phyloP scores from a whole-genome alignment of 2,329 filamentous ascomycete species.

The Neofusicoccum sp. region DNA sequence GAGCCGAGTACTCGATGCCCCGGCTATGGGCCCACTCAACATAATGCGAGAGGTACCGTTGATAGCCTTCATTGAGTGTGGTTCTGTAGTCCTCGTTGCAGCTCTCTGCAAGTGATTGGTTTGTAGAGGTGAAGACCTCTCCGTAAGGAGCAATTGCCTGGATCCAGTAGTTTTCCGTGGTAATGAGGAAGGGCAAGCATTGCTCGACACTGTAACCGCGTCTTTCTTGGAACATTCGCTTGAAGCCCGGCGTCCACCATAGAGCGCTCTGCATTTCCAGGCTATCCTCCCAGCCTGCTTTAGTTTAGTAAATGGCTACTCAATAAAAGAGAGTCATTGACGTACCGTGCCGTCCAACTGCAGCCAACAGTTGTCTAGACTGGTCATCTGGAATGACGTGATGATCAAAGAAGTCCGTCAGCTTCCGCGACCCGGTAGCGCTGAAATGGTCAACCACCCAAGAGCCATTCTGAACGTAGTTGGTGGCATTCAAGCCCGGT shows the following conservation, averaged over 20 bases:
- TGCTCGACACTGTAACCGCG: conserved; percentile 33
- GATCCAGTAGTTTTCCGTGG: conserved; percentile 23
- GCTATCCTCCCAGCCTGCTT: conserved; percentile 39
- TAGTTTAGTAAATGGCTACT: no score
- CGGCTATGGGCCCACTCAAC: conserved; percentile 31
- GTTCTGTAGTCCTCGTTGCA: conserved; percentile 34
- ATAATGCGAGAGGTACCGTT: conserved; percentile 32
- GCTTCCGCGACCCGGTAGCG: conserved; percentile 2
- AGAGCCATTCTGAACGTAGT: conserved; percentile 36
- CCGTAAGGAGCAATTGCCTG: conserved; percentile 21
- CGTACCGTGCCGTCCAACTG: conserved; percentile 35
- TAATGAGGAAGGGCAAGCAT: conserved; percentile 36
- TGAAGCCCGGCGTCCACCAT: conserved; percentile 31
- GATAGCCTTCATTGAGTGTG: conserved; percentile 33
- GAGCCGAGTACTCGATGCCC: conserved; percentile 33
- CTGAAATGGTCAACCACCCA: conserved; percentile 40
- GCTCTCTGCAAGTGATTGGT: conserved; percentile 22
- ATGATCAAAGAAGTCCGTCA: conserved; percentile 39
- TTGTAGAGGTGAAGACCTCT: conserved; percentile 20
- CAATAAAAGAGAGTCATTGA: background rate
- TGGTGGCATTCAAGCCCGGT: conserved; percentile 28
- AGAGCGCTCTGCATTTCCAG: conserved; percentile 33
- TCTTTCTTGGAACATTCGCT: conserved; percentile 27
- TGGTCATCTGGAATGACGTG: conserved; percentile 31
- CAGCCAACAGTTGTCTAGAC: conserved; percentile 21